phyloP scores from a whole-genome alignment of 805 yeast genomes.

The Monosporozyma siamensis region DNA sequence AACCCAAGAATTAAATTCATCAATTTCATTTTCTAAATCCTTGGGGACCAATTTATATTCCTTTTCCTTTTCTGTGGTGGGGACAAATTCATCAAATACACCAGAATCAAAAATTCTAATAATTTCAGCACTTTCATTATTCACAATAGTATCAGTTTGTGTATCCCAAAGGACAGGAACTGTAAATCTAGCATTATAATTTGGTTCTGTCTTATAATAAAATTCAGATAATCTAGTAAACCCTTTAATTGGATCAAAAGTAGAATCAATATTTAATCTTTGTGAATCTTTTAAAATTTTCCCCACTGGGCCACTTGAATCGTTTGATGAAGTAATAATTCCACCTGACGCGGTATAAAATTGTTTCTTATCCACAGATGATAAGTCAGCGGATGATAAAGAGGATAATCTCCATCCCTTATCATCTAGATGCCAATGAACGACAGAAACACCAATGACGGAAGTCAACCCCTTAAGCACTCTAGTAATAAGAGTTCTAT shows the following conservation, averaged over 20 bases:
- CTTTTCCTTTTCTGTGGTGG: background rate
- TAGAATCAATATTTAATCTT: constrained; percentile 29
- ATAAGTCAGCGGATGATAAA: background rate
- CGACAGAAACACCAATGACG: constrained; percentile 61
- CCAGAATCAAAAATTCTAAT: constrained; percentile 74
- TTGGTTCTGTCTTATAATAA: constrained; percentile 65
- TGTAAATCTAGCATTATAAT: constrained; percentile 75
- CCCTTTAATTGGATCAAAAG: constrained; percentile 54
- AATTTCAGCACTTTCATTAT: constrained; percentile 85
- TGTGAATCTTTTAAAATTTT: constrained; percentile 14
- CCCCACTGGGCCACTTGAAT: constrained; percentile 10
- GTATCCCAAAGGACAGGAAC: constrained; percentile 94
- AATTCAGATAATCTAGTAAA: constrained; percentile 54
- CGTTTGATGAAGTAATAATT: constrained; percentile 6
- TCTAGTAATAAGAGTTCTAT: constrained; percentile 67
- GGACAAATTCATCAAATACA: constrained; percentile 42
- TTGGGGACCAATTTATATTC: constrained; percentile 54
- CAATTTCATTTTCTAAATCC: constrained; percentile 46
- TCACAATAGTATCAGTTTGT: constrained; percentile 73
- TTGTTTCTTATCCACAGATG: background rate
- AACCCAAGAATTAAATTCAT: constrained; percentile 71
- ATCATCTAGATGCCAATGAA: constrained; percentile 82
- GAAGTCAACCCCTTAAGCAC: constrained; percentile 60
- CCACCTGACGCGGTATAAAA: constrained; percentile 17
- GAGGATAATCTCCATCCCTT: constrained; percentile 75